These are phyloP conservation scores for Corchorus olitorius DNA, from an alignment of 345 rosid species.

Conservation along the genomic window DNA sequence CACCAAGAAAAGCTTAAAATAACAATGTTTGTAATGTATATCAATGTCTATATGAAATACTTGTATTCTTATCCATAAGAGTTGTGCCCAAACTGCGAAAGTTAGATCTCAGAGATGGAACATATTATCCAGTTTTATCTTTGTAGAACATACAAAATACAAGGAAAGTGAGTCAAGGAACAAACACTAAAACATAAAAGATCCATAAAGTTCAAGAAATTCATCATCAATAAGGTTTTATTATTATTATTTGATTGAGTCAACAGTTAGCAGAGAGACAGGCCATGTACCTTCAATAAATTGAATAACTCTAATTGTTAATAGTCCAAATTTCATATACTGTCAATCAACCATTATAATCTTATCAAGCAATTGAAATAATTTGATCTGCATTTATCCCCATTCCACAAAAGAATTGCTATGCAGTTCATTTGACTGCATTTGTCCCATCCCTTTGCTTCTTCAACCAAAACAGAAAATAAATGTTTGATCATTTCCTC, in stretches of 20 bases:
- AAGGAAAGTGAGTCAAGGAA: background rate
- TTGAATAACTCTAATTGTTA: background rate
- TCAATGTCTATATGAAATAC: background rate
- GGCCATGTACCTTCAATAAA: background rate
- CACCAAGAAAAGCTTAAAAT: background rate
- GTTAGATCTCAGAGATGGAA: background rate
- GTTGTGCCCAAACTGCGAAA: background rate
- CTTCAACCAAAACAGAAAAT: background rate
- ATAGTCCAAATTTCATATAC: background rate
- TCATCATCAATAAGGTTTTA: background rate
- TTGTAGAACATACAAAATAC: background rate
- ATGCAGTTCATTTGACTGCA: background rate
- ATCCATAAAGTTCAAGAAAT: background rate
- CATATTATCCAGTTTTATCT: background rate
- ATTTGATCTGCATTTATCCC: background rate
- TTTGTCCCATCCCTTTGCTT: background rate
- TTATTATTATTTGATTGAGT: background rate
- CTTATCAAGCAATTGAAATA: background rate
- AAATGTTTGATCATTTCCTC: background rate
- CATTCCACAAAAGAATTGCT: background rate
- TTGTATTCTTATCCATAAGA: background rate
- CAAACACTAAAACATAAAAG: background rate
- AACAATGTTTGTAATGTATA: background rate
- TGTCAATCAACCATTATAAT: constrained; percentile 1
- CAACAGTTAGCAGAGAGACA: background rate